phyloP scores from a whole-genome alignment of 345 rosid species.

The Nasturtium officinale region DNA sequence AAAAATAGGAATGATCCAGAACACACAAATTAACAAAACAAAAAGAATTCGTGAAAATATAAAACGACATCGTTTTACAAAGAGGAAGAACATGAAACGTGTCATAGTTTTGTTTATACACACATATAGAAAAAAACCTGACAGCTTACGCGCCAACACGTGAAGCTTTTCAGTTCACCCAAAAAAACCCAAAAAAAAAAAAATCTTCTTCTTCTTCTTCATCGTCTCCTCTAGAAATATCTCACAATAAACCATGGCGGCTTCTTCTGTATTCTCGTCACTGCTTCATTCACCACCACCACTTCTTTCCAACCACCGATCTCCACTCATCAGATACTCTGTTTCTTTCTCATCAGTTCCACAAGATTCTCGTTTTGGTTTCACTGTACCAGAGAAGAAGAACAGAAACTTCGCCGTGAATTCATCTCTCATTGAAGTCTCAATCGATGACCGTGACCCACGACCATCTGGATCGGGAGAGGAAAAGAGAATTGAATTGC shows the following conservation, averaged over 20 bases:
- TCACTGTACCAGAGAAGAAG: neutral
- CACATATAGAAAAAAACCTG: neutral
- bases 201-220: slow-evolving; percentile 1
- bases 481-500: slow-evolving; percentile 32
- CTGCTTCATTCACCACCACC: slow-evolving; percentile 11
- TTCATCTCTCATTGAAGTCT: slow-evolving; percentile 51
- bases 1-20: neutral
- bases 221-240: slow-evolving; percentile 45
- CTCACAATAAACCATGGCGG: slow-evolving; percentile 30
- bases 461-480: slow-evolving; percentile 45
- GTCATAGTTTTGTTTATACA: neutral
- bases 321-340: slow-evolving; percentile 15
- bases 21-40: neutral
- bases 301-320: slow-evolving; percentile 23
- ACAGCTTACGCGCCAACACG: neutral
- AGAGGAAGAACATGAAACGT: neutral
- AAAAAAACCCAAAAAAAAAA: neutral
- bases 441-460: slow-evolving; percentile 48
- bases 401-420: slow-evolving; percentile 43
- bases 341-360: slow-evolving; percentile 7
- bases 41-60: neutral
- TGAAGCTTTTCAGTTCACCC: slow-evolving; percentile 16
- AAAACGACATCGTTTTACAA: neutral
- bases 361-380: slow-evolving; percentile 5
- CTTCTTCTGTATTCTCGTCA: slow-evolving; percentile 29